A percentile compares a stretch with the other conserved stretches of the same genome.
These are phyloP conservation scores for Daldinia sp. DNA, from an alignment of 2,329 filamentous ascomycete genomes.

Conservation along the genomic window DNA sequence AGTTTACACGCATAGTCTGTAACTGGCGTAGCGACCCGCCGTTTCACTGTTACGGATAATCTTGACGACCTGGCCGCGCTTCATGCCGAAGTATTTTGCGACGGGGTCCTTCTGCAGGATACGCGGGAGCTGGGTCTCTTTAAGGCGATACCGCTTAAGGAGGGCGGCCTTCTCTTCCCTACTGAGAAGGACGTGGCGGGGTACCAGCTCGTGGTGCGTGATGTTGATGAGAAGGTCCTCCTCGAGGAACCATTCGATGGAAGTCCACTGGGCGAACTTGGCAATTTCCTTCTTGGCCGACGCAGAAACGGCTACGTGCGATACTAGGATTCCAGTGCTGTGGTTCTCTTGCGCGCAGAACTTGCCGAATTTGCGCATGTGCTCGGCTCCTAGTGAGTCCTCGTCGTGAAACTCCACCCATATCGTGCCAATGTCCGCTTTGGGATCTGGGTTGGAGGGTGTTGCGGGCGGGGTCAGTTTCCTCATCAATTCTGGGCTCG, in stretches of 20 bases:
- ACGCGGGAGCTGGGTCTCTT: constrained; percentile 95
- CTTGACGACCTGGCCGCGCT: constrained; percentile 95
- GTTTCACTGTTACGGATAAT: constrained; percentile 97
- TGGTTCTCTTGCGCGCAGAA: constrained; percentile 81
- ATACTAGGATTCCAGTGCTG: constrained; percentile 91
- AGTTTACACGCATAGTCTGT: constrained; percentile 73
- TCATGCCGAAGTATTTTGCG: constrained; percentile 87
- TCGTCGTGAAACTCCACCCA: constrained; percentile 91
- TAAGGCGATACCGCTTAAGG: constrained; percentile 88
- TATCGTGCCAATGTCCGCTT: constrained; percentile 82
- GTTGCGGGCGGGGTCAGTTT: constrained; percentile 81
- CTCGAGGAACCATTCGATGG: constrained; percentile 95
- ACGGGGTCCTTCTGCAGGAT: constrained; percentile 94
- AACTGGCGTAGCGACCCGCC: constrained; percentile 95
- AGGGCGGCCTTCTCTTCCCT: constrained; percentile 87
- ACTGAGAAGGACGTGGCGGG: constrained; percentile 89
- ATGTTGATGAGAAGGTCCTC: constrained; percentile 97
- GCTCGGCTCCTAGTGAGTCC: constrained; percentile 83
- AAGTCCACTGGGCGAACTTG: constrained; percentile 76
- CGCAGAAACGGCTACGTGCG: constrained; percentile 80
- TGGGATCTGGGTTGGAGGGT: constrained; percentile 72
- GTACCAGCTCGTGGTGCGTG: constrained; percentile 95
- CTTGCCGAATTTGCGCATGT: constrained; percentile 89
- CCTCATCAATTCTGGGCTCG: constrained; percentile 81
- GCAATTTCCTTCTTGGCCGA: constrained; percentile 88